Percentiles rank a stretch among this genome's conserved stretches.
phyloP scores from a whole-genome alignment of 192 early-diverging fungal genomes.

The Backusella psychrophila region DNA sequence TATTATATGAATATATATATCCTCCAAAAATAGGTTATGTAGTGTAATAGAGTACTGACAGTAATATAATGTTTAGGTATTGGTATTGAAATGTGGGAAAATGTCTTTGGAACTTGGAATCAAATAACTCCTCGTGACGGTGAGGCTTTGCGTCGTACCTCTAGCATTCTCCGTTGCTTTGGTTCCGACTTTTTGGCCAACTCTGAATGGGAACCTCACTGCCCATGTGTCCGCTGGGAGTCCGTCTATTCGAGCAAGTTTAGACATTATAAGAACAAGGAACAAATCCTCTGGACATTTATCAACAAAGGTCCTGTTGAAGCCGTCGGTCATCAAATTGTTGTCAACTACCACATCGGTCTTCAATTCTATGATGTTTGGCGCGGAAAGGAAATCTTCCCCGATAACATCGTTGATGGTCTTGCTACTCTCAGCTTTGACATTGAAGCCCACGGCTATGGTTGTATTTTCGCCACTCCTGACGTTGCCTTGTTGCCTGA shows the following conservation, averaged over 20 bases:
- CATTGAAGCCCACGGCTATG: conserved; percentile 24
- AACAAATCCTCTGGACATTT: conserved; percentile 20
- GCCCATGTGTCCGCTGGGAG: conserved; percentile 20
- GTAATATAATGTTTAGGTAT: conserved; percentile 7
- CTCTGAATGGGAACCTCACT: conserved; percentile 25
- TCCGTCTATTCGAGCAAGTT: conserved; percentile 14
- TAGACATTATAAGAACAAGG: neutral
- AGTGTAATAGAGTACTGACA: neutral
- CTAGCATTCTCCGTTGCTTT: conserved; percentile 19
- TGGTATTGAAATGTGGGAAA: conserved; percentile 27
- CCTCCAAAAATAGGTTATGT: neutral
- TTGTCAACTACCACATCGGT: conserved; percentile 22
- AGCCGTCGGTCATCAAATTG: conserved; percentile 21
- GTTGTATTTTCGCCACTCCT: conserved; percentile 22
- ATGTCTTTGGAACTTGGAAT: conserved; percentile 30
- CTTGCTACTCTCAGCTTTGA: conserved; percentile 24
- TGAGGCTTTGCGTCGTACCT: conserved; percentile 18
- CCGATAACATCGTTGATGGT: conserved; percentile 22
- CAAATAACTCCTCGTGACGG: conserved; percentile 20
- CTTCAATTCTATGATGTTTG: conserved; percentile 25
- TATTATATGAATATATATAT: neutral
- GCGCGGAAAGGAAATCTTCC: conserved; percentile 17
- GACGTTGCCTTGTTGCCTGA: conserved; percentile 10
- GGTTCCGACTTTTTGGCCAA: conserved; percentile 17
- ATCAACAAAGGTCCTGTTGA: conserved; percentile 16